Base-by-base conservation (phyloP, 768 basidiomycete genomes). In the Suillus alpinus region DNA sequence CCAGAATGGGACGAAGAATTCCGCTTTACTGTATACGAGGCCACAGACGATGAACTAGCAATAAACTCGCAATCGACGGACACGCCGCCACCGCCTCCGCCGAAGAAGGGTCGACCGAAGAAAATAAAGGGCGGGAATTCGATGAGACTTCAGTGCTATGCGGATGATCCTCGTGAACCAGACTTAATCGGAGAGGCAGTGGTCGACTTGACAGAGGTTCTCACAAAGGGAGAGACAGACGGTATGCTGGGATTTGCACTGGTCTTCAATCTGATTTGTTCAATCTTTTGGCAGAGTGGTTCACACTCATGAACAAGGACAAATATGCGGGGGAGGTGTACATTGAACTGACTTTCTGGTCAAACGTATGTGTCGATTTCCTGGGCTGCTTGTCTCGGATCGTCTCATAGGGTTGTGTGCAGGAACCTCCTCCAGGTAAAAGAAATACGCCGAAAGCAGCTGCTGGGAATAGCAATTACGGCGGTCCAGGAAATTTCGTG, bases 1-100 rank as follows among this genome's bases (percentile, higher is more conserved):
- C 97, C 97, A 6, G 94, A 94, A 76, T 99, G 97, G 95, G 97
- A 99, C 71, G 95, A 97, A 68, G 97, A 99, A 76, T 80, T 98
- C 69, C 88, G 97, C 46, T 98, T 98, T 75, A 87, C 89, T 29
- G 79, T 99, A 49, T 84, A 81, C 64, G 95, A 98, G 70, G 93
- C 94, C 64, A 75, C 78, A 36, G 80, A 84, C 34, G 84, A 82
- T 65, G 77, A 80, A n/a, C 74, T 79, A 44, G 77, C 80, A 40
- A 75, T 78, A 63, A 76, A 76, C 56, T 75, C 75, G 9, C 70
- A 67, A 29, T 73, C 66, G 31, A 74, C 80, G 59, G 76, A 80
- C 12, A 79, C 81, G 12, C 86, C 90, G 14, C 90, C 91, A 0
- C 86, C 84, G 3, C 80, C 81, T 2, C 90, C 90, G n/a, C 86